A percentile compares a stretch with the other conserved stretches of the same genome.
Conservation (phyloP, 2,329 filamentous ascomycete genomes). For the Calonectria pteridis region DNA sequence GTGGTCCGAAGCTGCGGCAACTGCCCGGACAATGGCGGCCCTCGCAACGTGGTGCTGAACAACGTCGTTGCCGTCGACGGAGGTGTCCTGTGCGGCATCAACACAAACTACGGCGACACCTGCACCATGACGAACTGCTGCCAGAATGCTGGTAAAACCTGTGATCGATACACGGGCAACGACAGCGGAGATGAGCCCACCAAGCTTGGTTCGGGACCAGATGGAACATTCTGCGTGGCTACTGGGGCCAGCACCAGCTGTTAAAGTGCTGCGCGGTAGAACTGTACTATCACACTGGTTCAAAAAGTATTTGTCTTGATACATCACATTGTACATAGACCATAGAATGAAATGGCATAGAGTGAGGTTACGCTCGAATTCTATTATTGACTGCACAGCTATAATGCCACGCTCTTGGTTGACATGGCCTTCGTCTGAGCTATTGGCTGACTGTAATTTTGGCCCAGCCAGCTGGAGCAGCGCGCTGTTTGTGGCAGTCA, state of each 20-base stretch:
- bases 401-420: neutral
- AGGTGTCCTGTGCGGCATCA: slow-evolving; percentile 39
- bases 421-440: neutral
- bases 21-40: slow-evolving; percentile 37
- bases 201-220: slow-evolving; percentile 36
- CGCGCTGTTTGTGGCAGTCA: neutral
- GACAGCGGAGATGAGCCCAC: slow-evolving; percentile 33
- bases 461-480: neutral
- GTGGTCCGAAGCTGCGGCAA: slow-evolving; percentile 63
- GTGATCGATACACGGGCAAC: slow-evolving; percentile 36
- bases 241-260: slow-evolving; percentile 29
- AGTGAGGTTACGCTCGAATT: neutral
- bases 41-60: slow-evolving; percentile 34
- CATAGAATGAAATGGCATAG: neutral
- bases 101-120: slow-evolving; percentile 43
- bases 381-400: neutral
- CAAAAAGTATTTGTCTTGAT: neutral
- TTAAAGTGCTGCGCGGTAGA: neutral
- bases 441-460: neutral
- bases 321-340: neutral
- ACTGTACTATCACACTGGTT: neutral
- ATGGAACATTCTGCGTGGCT: slow-evolving; percentile 31
- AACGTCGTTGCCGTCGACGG: slow-evolving; percentile 38
- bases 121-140: slow-evolving; percentile 39
- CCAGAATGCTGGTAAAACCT: slow-evolving; percentile 37